Conservation (phyloP, 495 filamentous ascomycete species). For the Chaetomidium leptoderma region DNA sequence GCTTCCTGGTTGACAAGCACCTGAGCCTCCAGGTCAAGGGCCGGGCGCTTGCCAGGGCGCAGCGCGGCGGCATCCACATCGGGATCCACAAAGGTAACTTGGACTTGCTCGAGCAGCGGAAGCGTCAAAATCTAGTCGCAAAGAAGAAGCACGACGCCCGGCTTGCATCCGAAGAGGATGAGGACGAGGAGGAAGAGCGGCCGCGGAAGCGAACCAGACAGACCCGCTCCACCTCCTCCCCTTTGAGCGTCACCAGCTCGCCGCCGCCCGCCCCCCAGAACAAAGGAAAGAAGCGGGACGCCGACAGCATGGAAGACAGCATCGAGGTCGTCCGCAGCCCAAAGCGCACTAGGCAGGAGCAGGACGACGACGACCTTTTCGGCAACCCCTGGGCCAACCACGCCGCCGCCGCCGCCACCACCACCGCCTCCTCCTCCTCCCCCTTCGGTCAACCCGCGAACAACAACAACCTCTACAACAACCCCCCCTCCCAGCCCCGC, state of each 20-base stretch:
- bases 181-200: not conserved
- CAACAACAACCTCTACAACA: not conserved
- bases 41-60: slow-evolving; percentile 23
- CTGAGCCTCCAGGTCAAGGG: slow-evolving; percentile 22
- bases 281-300: not conserved
- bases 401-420: not conserved
- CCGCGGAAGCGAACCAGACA: too few relatives aligned
- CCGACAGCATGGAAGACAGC: not conserved
- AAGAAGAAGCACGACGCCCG: not conserved
- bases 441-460: not conserved
- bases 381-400: not conserved
- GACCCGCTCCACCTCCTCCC: too few relatives aligned
- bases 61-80: slow-evolving; percentile 34
- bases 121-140: too few relatives aligned
- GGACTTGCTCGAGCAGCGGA: slow-evolving; percentile 14
- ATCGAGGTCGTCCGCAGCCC: too few relatives aligned
- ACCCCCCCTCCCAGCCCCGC: not conserved
- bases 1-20: slow-evolving; percentile 26
- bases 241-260: too few relatives aligned
- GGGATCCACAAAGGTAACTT: slow-evolving; percentile 40
- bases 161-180: not conserved
- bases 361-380: not conserved
- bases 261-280: too few relatives aligned
- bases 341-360: too few relatives aligned
- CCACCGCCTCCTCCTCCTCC: too few relatives aligned